Percentiles rank a stretch among this genome's conserved stretches.
Evolutionary conservation across 129 eudicot species (phyloP).

Genomic region (Chrysanthemum lavandulifolium): DNA sequence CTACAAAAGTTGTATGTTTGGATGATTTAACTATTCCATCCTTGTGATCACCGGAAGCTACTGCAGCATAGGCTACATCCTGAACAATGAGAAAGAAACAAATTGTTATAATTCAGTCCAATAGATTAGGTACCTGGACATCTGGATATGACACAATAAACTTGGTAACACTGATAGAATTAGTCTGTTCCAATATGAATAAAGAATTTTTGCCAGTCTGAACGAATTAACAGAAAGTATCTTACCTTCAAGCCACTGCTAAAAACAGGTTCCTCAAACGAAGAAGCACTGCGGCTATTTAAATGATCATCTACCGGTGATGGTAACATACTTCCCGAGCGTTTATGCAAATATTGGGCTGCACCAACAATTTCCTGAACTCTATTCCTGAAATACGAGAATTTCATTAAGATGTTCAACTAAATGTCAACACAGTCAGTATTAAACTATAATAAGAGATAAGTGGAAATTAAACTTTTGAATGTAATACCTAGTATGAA

Average conservation of each 20-base stretch:
- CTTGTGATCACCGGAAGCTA: conserved; percentile 38
- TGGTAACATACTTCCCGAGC: conserved; percentile 69
- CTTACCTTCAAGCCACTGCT: conserved; percentile 51
- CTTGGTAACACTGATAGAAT: no score
- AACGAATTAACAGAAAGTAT: conserved; percentile 4
- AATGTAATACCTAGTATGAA: conserved; percentile 59
- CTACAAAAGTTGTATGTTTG: conserved; percentile 66
- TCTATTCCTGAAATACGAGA: conserved; percentile 50
- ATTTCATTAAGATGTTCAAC: background rate
- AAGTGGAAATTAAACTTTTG: conserved; percentile 3
- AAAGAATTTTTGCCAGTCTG: conserved; percentile 9
- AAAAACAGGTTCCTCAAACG: conserved; percentile 35
- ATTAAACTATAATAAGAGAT: conserved; percentile 1
- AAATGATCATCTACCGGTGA: conserved; percentile 51
- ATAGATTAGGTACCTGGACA: conserved; percentile 7
- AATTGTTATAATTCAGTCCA: conserved; percentile 13
- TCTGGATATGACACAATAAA: conserved; percentile 13
- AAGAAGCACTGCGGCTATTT: conserved; percentile 30
- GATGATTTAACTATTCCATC: conserved; percentile 42
- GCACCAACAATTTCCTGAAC: conserved; percentile 80
- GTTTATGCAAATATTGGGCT: conserved; percentile 42
- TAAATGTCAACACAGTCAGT: background rate
- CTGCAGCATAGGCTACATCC: conserved; percentile 47
- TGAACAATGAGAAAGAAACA: conserved; percentile 28
- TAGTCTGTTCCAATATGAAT: background rate